Base-by-base conservation (phyloP, 2,329 filamentous ascomycete species). In the Cercospora sojina region DNA sequence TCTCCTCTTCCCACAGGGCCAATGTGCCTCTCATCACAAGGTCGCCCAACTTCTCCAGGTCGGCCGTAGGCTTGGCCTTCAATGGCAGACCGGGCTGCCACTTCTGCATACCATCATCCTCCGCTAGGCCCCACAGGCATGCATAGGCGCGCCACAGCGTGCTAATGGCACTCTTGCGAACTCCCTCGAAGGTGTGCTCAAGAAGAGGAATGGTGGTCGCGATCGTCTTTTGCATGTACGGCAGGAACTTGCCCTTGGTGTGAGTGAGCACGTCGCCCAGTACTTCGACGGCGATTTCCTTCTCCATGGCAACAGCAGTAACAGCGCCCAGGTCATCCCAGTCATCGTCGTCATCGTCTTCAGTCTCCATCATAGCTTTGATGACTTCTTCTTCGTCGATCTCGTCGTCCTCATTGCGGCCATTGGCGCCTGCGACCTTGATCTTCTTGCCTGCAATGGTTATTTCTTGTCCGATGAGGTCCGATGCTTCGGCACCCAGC, bases 241-340 rank as follows among this genome's bases (percentile, higher is more conserved):
- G 89, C 71, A 96, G 85, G 78, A 87, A 92, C 72, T 90, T 87
- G 75, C 87, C 86, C 79, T 92, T 93, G 57, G 92, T 92, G 82
- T 96, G 90, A 56, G 91, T 90, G 75, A 98, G 90, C 69, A 99
- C 88, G 76, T 99, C 95, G 70, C 93, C 95, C 38, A 97, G 86
- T 5, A 97, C 93, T 79, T 99, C 95, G 53, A 97, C 88, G 41
- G 95, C 94, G 74, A 98, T 96, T 81, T 99, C 95, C 82, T 98
- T 97, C 85, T 98, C 95, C 67, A 97, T 87, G 25, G 94, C 92
- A 64, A 97, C 87, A 62, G 93, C 92, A 27, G 92, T 96, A 69
- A 96, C 91, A 59, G 92, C 92, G 65, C 88, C 89, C 57, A 96
- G 84, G 73, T 93, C 91, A 73, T 93, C 90, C 86, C 91, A 93